Evolutionary conservation across 371 early-diverging fungal species (phyloP).

Genomic region (Saksenaea oblongispora): DNA sequence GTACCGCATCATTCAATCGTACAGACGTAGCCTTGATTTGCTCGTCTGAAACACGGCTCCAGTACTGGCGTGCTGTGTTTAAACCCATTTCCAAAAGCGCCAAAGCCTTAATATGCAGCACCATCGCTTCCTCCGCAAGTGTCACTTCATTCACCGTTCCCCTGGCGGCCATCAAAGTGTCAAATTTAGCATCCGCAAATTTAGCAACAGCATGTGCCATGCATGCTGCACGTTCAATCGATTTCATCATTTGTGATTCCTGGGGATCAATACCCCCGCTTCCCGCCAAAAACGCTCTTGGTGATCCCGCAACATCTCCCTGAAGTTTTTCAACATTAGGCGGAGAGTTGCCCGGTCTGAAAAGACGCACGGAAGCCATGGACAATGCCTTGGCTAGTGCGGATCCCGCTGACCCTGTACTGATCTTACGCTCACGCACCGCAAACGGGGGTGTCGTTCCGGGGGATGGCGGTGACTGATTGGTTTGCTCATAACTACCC

Average conservation of each 20-base stretch:
- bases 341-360: slow-evolving; percentile 60
- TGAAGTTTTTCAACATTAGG: slow-evolving; percentile 29
- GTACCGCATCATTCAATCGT: slow-evolving; percentile 66
- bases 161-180: slow-evolving; percentile 20
- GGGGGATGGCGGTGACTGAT: slow-evolving; percentile 24
- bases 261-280: slow-evolving; percentile 28
- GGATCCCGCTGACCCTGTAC: slow-evolving; percentile 47
- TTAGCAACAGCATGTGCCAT: slow-evolving; percentile 67
- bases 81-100: slow-evolving; percentile 76
- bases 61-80: slow-evolving; percentile 71
- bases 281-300: slow-evolving; percentile 31
- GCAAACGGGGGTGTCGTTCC: slow-evolving; percentile 40
- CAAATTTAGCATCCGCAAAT: slow-evolving; percentile 64
- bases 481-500: slow-evolving; percentile 19
- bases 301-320: slow-evolving; percentile 28
- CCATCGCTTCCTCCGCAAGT: slow-evolving; percentile 71
- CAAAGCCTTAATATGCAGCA: slow-evolving; percentile 75
- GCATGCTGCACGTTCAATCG: slow-evolving; percentile 59
- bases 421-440: slow-evolving; percentile 42
- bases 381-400: slow-evolving; percentile 64
- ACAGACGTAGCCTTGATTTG: slow-evolving; percentile 24
- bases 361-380: slow-evolving; percentile 58
- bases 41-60: slow-evolving; percentile 50
- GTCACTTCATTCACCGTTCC: slow-evolving; percentile 7
- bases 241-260: slow-evolving; percentile 45